Evolutionary conservation across 129 eudicot species (phyloP), one percentile per base, ranked within the genome.

Genomic region (Silybum marianum): DNA sequence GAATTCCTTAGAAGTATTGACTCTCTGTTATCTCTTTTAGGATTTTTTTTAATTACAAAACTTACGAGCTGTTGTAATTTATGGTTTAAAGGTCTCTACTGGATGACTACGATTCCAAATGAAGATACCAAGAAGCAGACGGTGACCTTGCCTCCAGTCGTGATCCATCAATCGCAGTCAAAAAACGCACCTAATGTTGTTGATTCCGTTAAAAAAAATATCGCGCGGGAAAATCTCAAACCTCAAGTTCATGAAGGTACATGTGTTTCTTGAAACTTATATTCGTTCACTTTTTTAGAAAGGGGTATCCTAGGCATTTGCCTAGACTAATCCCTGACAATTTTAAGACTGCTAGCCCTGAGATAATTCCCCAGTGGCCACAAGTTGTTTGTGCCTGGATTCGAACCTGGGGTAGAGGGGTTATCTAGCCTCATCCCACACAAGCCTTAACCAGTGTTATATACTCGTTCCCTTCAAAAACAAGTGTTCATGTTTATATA

Each of bases 191-290:
- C 75, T 16, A 44, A 72, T 21, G 51, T 78, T 77, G 79, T 48
- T 46, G 70, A 62, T 83, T 22, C 44, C n/a, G 32, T 54, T 11
- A 83, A 78, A 13, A 28, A 2, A 51, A 74, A 58, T 78, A 32
- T 65, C 44, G 58, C 16, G 75, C 75, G 40, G 79, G 78, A 83
- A 19, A 72, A 72, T 23, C 16, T 30, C 7, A 40, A 16, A 44
- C 32, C 46, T 65, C 70, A 44, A 72, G 68, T 79, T 28, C 26
- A 42, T 66, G 71, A 83, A 83, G 83, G 83, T 82, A 69, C 70
- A 28, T 7, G 69, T 28, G 23, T 68, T 42, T 71, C n/a, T 32
- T 11, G 44, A 23, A 69, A 65, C 72, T 72, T 80, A 65, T 32
- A 4, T 32, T 32, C 36, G 36, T 32, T 32, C 36, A 32, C 6